These are phyloP conservation scores for Juglanconis sp. DNA, from an alignment of 2,329 filamentous ascomycete genomes.

Conservation along the genomic window DNA sequence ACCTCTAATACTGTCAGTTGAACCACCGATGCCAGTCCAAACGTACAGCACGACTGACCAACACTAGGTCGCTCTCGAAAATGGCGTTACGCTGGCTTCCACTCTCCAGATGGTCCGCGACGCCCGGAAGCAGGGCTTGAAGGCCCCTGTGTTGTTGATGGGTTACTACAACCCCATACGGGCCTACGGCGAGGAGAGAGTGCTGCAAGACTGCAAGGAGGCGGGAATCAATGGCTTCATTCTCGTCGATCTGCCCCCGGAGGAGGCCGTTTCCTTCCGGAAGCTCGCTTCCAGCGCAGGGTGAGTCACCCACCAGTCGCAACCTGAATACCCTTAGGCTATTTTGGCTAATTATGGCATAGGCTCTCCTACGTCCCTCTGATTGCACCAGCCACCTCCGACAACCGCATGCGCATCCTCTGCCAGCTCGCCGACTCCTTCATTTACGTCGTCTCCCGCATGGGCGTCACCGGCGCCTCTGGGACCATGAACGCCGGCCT, in stretches of 20 bases:
- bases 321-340: too few species aligned
- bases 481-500: conserved; percentile 79
- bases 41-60: conserved; percentile 2
- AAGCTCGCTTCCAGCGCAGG: conserved; percentile 75
- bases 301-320: conserved; percentile 39
- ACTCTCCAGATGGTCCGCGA: conserved; percentile 81
- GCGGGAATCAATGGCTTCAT: conserved; percentile 95
- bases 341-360: conserved; percentile 4
- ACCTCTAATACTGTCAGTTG: conserved; percentile 77
- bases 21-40: neutral
- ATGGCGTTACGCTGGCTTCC: conserved; percentile 79
- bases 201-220: conserved; percentile 78
- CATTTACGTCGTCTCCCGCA: conserved; percentile 96
- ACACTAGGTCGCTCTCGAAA: conserved; percentile 63
- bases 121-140: conserved; percentile 73
- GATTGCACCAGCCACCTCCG: conserved; percentile 90
- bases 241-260: conserved; percentile 89
- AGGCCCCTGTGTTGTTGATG: conserved; percentile 87
- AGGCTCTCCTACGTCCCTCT: conserved; percentile 94
- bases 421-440: conserved; percentile 98
- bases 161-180: conserved; percentile 98
- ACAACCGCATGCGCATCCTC: conserved; percentile 88
- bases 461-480: conserved; percentile 91
- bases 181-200: conserved; percentile 87
- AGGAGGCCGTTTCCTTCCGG: conserved; percentile 91